Conservation (phyloP, 208 protist genomes). For the Wallacemonas sp. region DNA sequence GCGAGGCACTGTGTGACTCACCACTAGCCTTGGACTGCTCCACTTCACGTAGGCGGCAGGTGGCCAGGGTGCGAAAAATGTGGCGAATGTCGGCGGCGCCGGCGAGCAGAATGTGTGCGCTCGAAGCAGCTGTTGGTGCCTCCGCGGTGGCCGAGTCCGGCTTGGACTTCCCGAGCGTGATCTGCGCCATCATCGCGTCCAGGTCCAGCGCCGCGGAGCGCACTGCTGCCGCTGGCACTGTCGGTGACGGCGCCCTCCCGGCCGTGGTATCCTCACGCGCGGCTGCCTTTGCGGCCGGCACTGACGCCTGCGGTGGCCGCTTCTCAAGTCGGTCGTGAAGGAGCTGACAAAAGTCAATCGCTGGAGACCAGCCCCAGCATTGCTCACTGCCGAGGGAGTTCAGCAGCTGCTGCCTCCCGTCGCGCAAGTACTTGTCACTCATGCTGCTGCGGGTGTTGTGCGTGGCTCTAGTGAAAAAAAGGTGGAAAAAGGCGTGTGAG, state of each 20-base stretch:
- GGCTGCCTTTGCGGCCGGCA: not conserved
- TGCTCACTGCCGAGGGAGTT: slow-evolving; percentile 84
- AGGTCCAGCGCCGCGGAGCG: slow-evolving; percentile 29
- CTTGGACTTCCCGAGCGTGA: slow-evolving; percentile 9
- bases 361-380: slow-evolving; percentile 89
- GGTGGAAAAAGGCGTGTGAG: too few relatives aligned
- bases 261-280: not conserved
- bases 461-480: not conserved
- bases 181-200: slow-evolving; percentile 43
- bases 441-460: slow-evolving; percentile 22
- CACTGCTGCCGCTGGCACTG: not conserved
- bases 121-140: not conserved
- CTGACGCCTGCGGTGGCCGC: not conserved
- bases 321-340: slow-evolving; percentile 17
- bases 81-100: slow-evolving; percentile 83
- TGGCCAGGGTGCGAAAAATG: slow-evolving; percentile 77
- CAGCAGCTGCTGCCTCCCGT: slow-evolving; percentile 75
- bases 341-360: slow-evolving; percentile 68
- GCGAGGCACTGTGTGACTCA: too few relatives aligned
- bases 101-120: slow-evolving; percentile 61
- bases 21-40: too few relatives aligned
- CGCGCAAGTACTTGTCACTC: slow-evolving; percentile 87
- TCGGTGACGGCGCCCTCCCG: not conserved
- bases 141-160: not conserved
- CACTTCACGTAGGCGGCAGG: slow-evolving; percentile 32